Percentiles rank a stretch among this genome's conserved stretches.
Conservation (phyloP, 495 filamentous ascomycete genomes). For the Choiromyces venosus region DNA sequence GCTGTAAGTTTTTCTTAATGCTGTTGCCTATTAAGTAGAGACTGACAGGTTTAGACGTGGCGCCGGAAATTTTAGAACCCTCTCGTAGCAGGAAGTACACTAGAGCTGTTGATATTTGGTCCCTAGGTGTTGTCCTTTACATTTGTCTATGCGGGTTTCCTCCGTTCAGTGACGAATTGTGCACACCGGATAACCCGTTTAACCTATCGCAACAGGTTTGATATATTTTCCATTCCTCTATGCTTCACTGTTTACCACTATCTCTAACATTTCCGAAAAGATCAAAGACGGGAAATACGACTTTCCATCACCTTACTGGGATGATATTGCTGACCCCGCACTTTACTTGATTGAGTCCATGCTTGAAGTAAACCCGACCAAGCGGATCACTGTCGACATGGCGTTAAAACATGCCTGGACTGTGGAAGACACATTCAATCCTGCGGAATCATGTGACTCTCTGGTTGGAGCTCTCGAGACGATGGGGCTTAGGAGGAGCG, state of each 20-base stretch:
- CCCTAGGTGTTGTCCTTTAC: constrained; percentile 95
- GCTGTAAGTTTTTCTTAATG: constrained; percentile 52
- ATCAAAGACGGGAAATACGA: constrained; percentile 85
- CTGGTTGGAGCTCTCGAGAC: constrained; percentile 73
- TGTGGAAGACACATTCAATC: constrained; percentile 51
- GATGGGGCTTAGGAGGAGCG: constrained; percentile 79
- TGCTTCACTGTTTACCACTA: not conserved
- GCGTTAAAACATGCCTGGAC: constrained; percentile 92
- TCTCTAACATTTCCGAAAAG: constrained; percentile 45
- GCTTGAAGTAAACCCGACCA: constrained; percentile 78
- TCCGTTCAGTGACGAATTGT: constrained; percentile 92
- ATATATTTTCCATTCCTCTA: not conserved
- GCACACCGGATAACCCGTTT: constrained; percentile 69
- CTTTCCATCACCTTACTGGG: constrained; percentile 98
- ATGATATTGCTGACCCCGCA: constrained; percentile 80
- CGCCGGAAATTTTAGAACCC: constrained; percentile 86
- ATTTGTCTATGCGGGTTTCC: constrained; percentile 98
- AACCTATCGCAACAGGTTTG: constrained; percentile 63
- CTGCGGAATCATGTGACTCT: constrained; percentile 86
- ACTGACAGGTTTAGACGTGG: constrained; percentile 63
- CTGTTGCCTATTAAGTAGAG: not conserved
- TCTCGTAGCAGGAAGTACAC: constrained; percentile 77
- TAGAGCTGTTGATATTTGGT: constrained; percentile 95
- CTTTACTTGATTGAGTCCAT: constrained; percentile 92
- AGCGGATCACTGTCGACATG: constrained; percentile 79